These are phyloP conservation scores for Prunus campanulata DNA, from an alignment of 306 rosid species.

Conservation along the genomic window DNA sequence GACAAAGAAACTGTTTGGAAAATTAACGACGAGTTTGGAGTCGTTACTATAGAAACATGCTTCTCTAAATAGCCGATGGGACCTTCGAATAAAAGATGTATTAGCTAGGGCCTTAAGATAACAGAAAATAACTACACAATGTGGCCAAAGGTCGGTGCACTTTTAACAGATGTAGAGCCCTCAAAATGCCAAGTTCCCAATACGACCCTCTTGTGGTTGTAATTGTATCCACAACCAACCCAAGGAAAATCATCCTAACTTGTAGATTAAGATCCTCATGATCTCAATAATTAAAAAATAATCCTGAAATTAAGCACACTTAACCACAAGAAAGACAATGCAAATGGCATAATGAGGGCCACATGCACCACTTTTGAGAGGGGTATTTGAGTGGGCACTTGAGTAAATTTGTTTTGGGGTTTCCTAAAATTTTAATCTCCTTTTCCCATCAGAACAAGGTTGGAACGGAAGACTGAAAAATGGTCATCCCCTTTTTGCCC, in stretches of 20 bases:
- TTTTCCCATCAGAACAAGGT: conserved; percentile 11
- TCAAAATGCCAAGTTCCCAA: conserved; percentile 14
- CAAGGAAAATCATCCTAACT: conserved; percentile 25
- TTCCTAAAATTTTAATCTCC: conserved; percentile 14
- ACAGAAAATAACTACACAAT: neutral
- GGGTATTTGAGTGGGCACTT: conserved; percentile 52
- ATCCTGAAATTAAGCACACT: conserved; percentile 26
- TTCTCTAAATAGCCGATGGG: neutral
- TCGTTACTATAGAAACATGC: no score
- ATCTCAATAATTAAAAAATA: conserved; percentile 17
- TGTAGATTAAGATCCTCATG: conserved; percentile 26
- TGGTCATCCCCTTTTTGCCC: conserved; percentile 7
- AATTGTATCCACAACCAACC: conserved; percentile 23
- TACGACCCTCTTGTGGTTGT: conserved; percentile 28
- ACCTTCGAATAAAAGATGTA: conserved; percentile 1
- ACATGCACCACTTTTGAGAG: conserved; percentile 55
- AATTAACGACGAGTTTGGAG: no score
- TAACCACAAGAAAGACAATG: conserved; percentile 66
- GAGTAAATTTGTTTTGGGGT: conserved; percentile 38
- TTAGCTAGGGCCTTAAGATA: neutral
- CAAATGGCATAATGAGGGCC: conserved; percentile 49
- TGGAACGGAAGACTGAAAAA: neutral
- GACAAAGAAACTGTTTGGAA: no score
- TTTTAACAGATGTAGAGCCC: neutral
- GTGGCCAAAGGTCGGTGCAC: neutral